A percentile compares a stretch with the other conserved stretches of the same genome.
Conservation (phyloP, 306 rosid species). For the Cicer chorassanicum region DNA sequence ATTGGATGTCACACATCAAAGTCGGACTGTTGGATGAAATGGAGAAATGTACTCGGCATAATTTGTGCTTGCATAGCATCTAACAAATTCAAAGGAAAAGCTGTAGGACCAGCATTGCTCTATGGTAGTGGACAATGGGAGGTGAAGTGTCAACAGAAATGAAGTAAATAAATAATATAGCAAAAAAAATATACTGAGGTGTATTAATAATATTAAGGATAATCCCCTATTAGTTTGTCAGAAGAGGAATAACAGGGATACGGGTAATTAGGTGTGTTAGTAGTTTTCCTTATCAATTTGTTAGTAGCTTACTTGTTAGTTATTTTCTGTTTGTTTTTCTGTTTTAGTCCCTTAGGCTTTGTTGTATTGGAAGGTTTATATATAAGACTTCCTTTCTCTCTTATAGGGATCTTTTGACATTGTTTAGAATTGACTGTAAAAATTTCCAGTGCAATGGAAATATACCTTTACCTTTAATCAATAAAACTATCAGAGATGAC, state of each 20-base stretch:
- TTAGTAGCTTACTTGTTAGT: not conserved
- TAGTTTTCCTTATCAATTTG: not conserved
- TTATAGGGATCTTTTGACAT: not conserved
- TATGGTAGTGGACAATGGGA: not conserved
- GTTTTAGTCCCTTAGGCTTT: not conserved
- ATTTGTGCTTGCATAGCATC: constrained; percentile 20
- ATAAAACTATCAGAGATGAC: not conserved
- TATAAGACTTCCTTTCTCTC: constrained; percentile 3
- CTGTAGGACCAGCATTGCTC: constrained; percentile 20
- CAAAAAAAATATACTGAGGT: not conserved
- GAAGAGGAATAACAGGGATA: not conserved
- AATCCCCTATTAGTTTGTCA: not conserved
- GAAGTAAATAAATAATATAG: constrained; percentile 10
- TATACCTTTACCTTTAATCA: not conserved
- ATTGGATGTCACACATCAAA: not conserved
- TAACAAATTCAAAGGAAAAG: constrained; percentile 36
- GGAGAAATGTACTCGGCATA: not conserved
- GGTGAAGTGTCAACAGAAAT: constrained; percentile 26
- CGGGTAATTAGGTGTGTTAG: not conserved
- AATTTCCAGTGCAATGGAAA: not conserved
- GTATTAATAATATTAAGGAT: no score
- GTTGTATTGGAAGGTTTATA: not conserved
- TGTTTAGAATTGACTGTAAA: not conserved
- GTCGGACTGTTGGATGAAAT: not conserved
- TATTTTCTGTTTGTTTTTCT: not conserved